Evolutionary conservation across 2,329 filamentous ascomycete species (phyloP).

Genomic region (Ophiostoma ips): DNA sequence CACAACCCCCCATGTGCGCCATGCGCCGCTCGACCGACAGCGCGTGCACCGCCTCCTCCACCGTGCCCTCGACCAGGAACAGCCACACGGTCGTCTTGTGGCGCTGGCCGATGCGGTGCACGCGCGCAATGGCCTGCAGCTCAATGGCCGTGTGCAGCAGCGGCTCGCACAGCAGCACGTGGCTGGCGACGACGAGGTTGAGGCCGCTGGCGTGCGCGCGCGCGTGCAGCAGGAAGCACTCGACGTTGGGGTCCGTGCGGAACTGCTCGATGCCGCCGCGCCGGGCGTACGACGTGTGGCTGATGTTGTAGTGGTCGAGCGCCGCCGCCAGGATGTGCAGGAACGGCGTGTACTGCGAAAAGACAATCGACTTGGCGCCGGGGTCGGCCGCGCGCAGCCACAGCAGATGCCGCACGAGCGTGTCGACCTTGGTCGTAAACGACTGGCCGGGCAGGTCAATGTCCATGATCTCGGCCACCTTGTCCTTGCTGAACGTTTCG

Average conservation of each 20-base stretch:
- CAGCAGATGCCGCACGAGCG: constrained; percentile 62
- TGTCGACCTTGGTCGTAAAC: constrained; percentile 87
- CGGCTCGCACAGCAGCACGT: constrained; percentile 90
- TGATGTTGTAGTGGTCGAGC: constrained; percentile 58
- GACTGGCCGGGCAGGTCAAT: constrained; percentile 60
- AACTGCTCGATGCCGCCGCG: constrained; percentile 60
- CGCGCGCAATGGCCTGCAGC: constrained; percentile 84
- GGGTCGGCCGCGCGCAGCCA: constrained; percentile 78
- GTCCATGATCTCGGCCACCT: constrained; percentile 66
- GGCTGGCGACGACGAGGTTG: constrained; percentile 82
- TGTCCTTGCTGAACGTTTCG: constrained; percentile 55
- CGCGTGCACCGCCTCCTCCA: constrained; percentile 85
- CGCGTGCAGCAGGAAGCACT: constrained; percentile 82
- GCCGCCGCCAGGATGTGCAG: constrained; percentile 58
- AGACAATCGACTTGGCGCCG: constrained; percentile 83
- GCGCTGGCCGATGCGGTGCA: constrained; percentile 85
- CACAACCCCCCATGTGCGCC: constrained; percentile 49
- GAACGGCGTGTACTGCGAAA: constrained; percentile 72
- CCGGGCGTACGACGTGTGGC: constrained; percentile 55
- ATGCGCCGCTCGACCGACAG: constrained; percentile 68
- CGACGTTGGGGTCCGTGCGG: constrained; percentile 55
- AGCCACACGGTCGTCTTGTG: constrained; percentile 88
- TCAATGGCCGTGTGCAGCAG: constrained; percentile 88
- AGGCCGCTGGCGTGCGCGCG: constrained; percentile 78
- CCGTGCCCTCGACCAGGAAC: constrained; percentile 79